A percentile compares a stretch with the other conserved stretches of the same genome.
phyloP scores from a whole-genome alignment of 495 filamentous ascomycete species.

The Hyaloscypha bicolor region DNA sequence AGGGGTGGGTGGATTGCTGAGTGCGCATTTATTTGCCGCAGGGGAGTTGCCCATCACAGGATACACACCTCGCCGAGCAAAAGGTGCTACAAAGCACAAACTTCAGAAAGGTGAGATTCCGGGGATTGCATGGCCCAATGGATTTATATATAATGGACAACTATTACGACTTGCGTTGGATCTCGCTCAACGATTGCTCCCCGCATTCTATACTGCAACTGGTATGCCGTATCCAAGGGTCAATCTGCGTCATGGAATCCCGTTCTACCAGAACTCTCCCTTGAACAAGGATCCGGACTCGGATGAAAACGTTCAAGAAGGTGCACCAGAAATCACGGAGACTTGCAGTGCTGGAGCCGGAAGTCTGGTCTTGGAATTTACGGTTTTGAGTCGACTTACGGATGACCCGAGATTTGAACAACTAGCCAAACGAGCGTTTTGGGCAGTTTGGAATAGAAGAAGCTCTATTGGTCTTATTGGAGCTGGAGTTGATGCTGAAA shows the following conservation, averaged over 20 bases:
- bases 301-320: slow-evolving; percentile 31
- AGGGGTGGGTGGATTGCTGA: slow-evolving; percentile 87
- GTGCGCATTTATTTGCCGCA: slow-evolving; percentile 89
- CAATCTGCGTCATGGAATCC: slow-evolving; percentile 88
- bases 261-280: slow-evolving; percentile 83
- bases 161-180: slow-evolving; percentile 83
- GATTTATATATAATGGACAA: slow-evolving; percentile 87
- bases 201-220: slow-evolving; percentile 85
- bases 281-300: slow-evolving; percentile 50
- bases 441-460: slow-evolving; percentile 88
- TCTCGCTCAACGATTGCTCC: slow-evolving; percentile 78
- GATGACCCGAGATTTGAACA: slow-evolving; percentile 86
- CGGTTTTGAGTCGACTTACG: slow-evolving; percentile 84
- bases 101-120: slow-evolving; percentile 28
- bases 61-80: slow-evolving; percentile 57
- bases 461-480: slow-evolving; percentile 88
- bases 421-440: slow-evolving; percentile 88
- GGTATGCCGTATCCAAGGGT: slow-evolving; percentile 94
- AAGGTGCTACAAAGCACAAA: slow-evolving; percentile 19
- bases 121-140: slow-evolving; percentile 68
- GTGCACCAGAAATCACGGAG: slow-evolving; percentile 66
- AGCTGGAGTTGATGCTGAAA: slow-evolving; percentile 89
- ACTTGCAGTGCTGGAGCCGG: slow-evolving; percentile 96
- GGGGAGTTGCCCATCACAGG: slow-evolving; percentile 83
- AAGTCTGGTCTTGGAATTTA: slow-evolving; percentile 90